Base-by-base conservation (phyloP, 2,329 filamentous ascomycete genomes). In the Aspergillus flavus region DNA sequence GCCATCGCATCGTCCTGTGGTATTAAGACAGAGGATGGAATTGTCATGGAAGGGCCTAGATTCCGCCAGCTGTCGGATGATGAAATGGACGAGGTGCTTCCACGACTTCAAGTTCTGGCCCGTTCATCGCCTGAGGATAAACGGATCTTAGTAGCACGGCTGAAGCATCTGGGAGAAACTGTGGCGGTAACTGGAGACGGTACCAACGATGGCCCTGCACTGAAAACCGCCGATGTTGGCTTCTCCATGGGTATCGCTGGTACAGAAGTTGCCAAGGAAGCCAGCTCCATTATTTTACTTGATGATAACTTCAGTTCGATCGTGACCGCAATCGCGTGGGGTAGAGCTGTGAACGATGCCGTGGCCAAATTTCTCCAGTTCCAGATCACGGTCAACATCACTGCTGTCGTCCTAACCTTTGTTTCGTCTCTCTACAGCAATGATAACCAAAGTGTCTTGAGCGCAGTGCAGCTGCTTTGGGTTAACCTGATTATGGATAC, bases 401-500 rank as follows among this genome's bases (percentile, higher is more conserved):
- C 94, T 3, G 94, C 94, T 43, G 93, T 97, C 53, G 78, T 91
- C 21, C 84, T 97, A 60, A 95, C 94, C 0, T 97, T 97, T 72
- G 89, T 97, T 63, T 93, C 93, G 14, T 91, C 93, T 36, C 91
- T 96, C 11, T 87, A 90, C 34, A 93, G 85, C 75, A 74, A 76
- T 0, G 79, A 87, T 2, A 90, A 94, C 75, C 76, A 82, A 56
- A 92, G 92, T 55, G 93, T 97, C 30, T 81, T 97, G 61, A 95
- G 88, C 2, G 93, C 93, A 12, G 93, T 97, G 30, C 94, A 97
- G 79, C 86, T 97, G 70, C 88, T 97, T 34, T 97, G 94, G 94
- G 93, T 97, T 72, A 97, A 97, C 73, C 83, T 97, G 71, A 97
- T 97, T 80, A 97, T 97, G 94, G 94, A 97, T 72, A 97, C 94